Conservation (phyloP, 2,329 filamentous ascomycete genomes). For the Paraconiothyrium brasiliense region DNA sequence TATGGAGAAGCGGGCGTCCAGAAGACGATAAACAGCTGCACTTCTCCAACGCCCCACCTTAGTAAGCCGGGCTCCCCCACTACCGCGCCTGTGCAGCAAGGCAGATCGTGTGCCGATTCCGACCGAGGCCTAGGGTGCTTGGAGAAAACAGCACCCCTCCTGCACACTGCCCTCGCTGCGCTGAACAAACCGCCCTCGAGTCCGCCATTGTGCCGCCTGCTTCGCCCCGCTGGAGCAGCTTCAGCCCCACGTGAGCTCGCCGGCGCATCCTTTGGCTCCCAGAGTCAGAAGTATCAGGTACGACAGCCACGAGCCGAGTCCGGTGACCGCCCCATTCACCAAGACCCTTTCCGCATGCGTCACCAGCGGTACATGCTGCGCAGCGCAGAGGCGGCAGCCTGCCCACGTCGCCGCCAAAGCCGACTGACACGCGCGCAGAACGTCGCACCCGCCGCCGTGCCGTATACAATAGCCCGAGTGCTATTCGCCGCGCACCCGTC, state of each 20-base stretch:
- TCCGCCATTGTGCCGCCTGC: constrained; percentile 1
- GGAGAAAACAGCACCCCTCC: not conserved
- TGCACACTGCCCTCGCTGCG: not conserved
- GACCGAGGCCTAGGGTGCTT: not conserved
- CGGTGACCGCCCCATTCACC: constrained; percentile 26
- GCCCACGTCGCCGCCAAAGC: constrained; percentile 18
- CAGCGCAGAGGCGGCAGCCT: constrained; percentile 16
- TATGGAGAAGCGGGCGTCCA: constrained; percentile 3
- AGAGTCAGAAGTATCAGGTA: constrained; percentile 10
- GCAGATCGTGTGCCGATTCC: not conserved
- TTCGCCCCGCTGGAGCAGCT: not conserved
- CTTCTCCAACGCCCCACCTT: constrained; percentile 5
- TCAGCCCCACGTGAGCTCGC: constrained; percentile 9
- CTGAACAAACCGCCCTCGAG: not conserved
- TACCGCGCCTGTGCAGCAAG: not conserved
- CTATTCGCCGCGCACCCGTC: constrained; percentile 26
- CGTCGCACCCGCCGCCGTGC: constrained; percentile 16
- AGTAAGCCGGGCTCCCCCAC: constrained; percentile 1
- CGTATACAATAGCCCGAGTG: constrained; percentile 17
- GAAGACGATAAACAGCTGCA: not conserved
- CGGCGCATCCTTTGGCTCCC: not conserved
- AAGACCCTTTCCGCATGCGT: constrained; percentile 41
- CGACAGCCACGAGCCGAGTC: constrained; percentile 16
- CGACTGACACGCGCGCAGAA: constrained; percentile 30
- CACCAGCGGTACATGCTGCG: constrained; percentile 35